These are phyloP conservation scores for Tricladium varicosporioides DNA, from an alignment of 2,329 filamentous ascomycete genomes.

Conservation along the genomic window DNA sequence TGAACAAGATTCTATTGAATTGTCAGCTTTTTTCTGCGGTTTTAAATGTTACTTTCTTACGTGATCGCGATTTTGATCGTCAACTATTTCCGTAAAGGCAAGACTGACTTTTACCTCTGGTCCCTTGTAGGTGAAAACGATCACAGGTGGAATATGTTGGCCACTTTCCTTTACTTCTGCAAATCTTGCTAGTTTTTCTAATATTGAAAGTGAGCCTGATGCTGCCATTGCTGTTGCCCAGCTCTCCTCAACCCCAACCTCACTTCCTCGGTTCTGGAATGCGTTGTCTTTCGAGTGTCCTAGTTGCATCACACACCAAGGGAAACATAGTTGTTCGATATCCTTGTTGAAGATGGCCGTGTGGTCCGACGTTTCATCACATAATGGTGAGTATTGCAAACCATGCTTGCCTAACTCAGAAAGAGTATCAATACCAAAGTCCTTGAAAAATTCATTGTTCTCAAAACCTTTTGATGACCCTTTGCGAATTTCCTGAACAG, in stretches of 20 bases:
- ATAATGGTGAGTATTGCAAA: not conserved
- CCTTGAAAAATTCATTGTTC: not conserved
- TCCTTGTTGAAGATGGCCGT: not conserved
- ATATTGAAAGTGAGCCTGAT: slow-evolving; percentile 4
- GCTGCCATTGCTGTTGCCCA: not conserved
- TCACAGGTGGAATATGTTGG: slow-evolving; percentile 12
- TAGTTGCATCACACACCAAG: slow-evolving; percentile 2
- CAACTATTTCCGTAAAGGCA: slow-evolving; percentile 2
- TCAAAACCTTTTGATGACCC: not conserved
- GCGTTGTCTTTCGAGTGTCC: not conserved
- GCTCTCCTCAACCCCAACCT: not conserved
- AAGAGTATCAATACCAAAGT: slow-evolving; percentile 1
- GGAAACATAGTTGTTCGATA: slow-evolving; percentile 4
- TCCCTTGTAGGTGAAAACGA: slow-evolving; percentile 5
- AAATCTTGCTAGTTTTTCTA: slow-evolving; percentile 10
- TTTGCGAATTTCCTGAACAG: not conserved
- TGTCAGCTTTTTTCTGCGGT: not conserved
- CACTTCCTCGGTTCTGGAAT: not conserved
- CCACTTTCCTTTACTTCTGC: slow-evolving; percentile 2
- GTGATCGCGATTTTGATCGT: slow-evolving; percentile 5
- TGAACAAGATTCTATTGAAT: not conserved
- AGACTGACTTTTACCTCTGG: slow-evolving; percentile 5
- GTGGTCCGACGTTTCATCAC: not conserved
- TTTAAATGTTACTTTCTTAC: not conserved
- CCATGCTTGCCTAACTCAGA: not conserved